A percentile compares a stretch with the other conserved stretches of the same genome.
Conservation (phyloP, 768 basidiomycete genomes). For the Porphyrellus cyaneotinctus region DNA sequence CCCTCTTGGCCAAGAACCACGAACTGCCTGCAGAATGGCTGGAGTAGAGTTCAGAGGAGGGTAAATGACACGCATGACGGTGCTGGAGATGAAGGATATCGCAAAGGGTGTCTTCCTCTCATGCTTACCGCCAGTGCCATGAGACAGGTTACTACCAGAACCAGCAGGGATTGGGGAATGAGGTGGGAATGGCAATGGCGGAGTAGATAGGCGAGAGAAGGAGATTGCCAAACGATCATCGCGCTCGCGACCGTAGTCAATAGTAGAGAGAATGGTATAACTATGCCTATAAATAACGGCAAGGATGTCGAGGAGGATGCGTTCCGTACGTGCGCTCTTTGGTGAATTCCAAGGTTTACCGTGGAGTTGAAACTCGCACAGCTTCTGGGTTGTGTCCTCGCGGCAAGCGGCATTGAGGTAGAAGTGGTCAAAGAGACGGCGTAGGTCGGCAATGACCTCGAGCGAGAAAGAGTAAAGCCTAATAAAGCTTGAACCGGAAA, state of each 20-base stretch:
- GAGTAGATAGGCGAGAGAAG: constrained; percentile 51
- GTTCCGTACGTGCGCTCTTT: constrained; percentile 63
- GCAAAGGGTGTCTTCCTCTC: constrained; percentile 55
- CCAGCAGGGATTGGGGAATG: constrained; percentile 38
- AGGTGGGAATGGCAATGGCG: constrained; percentile 35
- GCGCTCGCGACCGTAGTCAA: constrained; percentile 74
- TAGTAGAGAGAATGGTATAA: constrained; percentile 58
- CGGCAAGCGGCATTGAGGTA: constrained; percentile 43
- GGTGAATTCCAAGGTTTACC: constrained; percentile 72
- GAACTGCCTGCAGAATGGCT: constrained; percentile 75
- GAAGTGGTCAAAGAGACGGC: constrained; percentile 50
- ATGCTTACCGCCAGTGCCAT: constrained; percentile 32
- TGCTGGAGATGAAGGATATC: constrained; percentile 66
- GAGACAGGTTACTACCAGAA: constrained; percentile 36
- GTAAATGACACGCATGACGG: constrained; percentile 64
- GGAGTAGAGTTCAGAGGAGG: constrained; percentile 77
- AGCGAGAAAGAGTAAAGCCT: constrained; percentile 68
- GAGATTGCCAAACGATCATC: constrained; percentile 71
- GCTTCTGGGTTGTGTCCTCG: constrained; percentile 53
- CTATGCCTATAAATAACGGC: constrained; percentile 59
- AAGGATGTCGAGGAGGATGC: constrained; percentile 64
- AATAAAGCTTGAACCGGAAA: constrained; percentile 59
- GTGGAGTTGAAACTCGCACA: constrained; percentile 63
- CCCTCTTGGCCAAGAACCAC: constrained; percentile 75
- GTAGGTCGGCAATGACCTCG: constrained; percentile 48